These are phyloP conservation scores for Periconia digitata DNA, from an alignment of 2,329 filamentous ascomycete species.

Conservation along the genomic window DNA sequence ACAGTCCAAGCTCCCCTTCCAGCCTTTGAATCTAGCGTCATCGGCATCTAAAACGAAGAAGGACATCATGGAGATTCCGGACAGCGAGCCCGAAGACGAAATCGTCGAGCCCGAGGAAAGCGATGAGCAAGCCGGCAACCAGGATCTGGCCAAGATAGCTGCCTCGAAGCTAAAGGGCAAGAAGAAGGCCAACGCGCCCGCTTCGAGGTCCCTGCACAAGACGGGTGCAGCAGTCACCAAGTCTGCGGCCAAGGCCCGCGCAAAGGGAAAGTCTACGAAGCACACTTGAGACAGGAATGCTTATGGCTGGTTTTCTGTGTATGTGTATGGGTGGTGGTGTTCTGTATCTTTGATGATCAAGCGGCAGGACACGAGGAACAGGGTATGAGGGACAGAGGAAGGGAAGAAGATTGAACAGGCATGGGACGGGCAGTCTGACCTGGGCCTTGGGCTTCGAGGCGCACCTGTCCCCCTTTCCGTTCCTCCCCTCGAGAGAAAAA, in stretches of 20 bases:
- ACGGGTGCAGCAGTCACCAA: conserved; percentile 18
- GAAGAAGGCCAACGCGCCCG: conserved; percentile 9
- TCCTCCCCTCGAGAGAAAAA: too few species aligned
- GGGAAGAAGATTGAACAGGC: too few species aligned
- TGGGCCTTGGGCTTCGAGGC: too few species aligned
- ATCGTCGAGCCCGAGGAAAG: not conserved
- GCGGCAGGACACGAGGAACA: too few species aligned
- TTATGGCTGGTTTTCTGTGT: too few species aligned
- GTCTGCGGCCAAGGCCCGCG: not conserved
- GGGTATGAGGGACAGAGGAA: too few species aligned
- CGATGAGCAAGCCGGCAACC: not conserved
- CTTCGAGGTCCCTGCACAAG: conserved; percentile 12
- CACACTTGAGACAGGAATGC: not conserved
- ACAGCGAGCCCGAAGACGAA: conserved; percentile 4
- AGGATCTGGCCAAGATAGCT: not conserved
- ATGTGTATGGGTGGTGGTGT: too few species aligned
- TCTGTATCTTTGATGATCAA: too few species aligned
- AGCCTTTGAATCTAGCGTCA: conserved; percentile 2
- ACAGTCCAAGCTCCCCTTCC: conserved; percentile 12
- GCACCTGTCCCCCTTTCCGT: too few species aligned
- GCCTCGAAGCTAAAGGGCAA: conserved; percentile 5
- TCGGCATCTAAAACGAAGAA: not conserved
- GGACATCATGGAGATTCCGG: not conserved
- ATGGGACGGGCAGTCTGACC: too few species aligned
- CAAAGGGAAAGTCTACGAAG: not conserved